Evolutionary conservation across 2,329 filamentous ascomycete genomes (phyloP).

Genomic region (Microdochium nivale): DNA sequence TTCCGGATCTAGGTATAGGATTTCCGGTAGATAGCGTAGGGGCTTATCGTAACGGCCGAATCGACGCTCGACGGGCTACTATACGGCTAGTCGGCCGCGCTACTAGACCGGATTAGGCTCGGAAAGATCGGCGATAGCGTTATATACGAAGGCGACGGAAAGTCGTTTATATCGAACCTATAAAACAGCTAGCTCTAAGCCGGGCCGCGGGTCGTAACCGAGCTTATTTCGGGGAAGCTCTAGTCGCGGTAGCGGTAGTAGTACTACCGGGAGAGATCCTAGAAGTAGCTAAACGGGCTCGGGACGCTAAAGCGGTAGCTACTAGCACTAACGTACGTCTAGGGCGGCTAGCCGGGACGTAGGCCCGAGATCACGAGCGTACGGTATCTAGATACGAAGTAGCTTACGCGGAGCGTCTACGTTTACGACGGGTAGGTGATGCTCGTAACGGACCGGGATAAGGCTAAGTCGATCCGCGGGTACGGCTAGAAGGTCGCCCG

Average conservation of each 20-base stretch:
- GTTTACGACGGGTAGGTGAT: background rate
- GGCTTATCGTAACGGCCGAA: background rate
- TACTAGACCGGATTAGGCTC: background rate
- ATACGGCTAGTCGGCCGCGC: background rate
- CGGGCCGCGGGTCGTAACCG: background rate
- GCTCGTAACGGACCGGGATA: background rate
- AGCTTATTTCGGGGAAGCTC: background rate
- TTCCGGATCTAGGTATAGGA: background rate
- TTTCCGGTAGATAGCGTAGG: background rate
- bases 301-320: background rate
- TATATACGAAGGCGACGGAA: background rate
- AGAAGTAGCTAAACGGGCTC: background rate
- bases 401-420: background rate
- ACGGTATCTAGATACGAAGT: background rate
- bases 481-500: background rate
- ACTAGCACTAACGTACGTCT: background rate
- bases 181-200: background rate
- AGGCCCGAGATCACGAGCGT: slow-evolving; percentile 1
- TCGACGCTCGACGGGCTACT: background rate
- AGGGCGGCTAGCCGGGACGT: background rate
- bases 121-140: background rate
- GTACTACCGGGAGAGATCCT: background rate
- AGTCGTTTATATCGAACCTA: background rate
- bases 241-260: background rate
- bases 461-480: background rate